Conservation (phyloP, 805 yeast genomes). For the Nakazawaea wyomingensis region DNA sequence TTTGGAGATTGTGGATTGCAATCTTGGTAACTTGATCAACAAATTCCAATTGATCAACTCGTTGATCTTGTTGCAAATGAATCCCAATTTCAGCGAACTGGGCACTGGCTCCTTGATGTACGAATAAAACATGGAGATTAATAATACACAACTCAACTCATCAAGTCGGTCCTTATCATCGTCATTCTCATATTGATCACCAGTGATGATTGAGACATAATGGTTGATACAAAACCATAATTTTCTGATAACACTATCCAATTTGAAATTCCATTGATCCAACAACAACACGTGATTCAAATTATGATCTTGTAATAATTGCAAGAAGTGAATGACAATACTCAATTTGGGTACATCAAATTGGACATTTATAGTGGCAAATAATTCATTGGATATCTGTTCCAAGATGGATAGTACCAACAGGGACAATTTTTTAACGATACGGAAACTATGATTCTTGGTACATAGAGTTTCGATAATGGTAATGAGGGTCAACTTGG, state of each 20-base stretch:
- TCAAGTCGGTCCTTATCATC: conserved; percentile 19
- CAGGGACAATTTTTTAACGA: background rate
- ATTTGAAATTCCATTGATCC: conserved; percentile 17
- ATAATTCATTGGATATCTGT: background rate
- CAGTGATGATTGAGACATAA: conserved; percentile 18
- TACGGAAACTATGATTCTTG: background rate
- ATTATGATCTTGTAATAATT: conserved; percentile 21
- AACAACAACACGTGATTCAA: conserved; percentile 17
- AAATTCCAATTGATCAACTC: conserved; percentile 26
- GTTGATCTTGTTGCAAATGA: conserved; percentile 18
- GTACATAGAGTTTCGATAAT: conserved; percentile 5
- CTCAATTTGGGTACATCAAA: conserved; percentile 22
- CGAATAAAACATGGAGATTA: conserved; percentile 18
- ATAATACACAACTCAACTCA: conserved; percentile 22
- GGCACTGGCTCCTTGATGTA: conserved; percentile 17
- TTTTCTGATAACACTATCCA: conserved; percentile 23
- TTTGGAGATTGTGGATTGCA: conserved; percentile 24
- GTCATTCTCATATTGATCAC: background rate
- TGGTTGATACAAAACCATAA: conserved; percentile 30
- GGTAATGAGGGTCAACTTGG: conserved; percentile 3
- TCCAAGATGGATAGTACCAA: background rate
- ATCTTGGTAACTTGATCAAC: conserved; percentile 18
- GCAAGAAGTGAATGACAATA: conserved; percentile 20
- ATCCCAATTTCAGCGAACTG: conserved; percentile 16
- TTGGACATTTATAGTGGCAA: background rate